Evolutionary conservation across 1,139 yeast genomes (phyloP).

Genomic region (Candida dubliniensis): DNA sequence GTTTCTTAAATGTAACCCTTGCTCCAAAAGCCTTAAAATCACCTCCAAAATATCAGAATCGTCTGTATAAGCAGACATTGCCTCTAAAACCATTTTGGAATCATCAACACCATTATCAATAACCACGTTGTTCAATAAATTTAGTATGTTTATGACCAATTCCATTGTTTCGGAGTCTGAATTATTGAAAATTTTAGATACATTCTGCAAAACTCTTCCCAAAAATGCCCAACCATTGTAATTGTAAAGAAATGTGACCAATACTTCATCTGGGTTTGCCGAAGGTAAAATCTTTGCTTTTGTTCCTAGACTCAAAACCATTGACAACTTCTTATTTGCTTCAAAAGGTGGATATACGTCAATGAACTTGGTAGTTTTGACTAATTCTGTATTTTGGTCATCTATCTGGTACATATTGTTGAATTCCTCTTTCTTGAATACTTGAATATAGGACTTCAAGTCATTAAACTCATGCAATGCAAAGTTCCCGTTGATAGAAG

Average conservation of each 20-base stretch:
- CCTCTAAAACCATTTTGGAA: conserved; percentile 48
- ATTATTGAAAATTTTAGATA: conserved; percentile 42
- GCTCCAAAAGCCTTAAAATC: conserved; percentile 65
- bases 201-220: conserved; percentile 73
- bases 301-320: conserved; percentile 53
- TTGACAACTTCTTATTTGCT: conserved; percentile 41
- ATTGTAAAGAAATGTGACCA: conserved; percentile 69
- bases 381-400: conserved; percentile 52
- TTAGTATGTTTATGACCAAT: conserved; percentile 49
- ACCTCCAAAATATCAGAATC: conserved; percentile 72
- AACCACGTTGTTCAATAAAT: conserved; percentile 51
- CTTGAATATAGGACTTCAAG: conserved; percentile 59
- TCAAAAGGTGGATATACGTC: conserved; percentile 56
- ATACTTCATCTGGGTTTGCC: conserved; percentile 39
- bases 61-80: conserved; percentile 58
- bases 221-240: conserved; percentile 87
- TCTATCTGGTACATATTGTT: conserved; percentile 44
- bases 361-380: conserved; percentile 39
- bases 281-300: conserved; percentile 67
- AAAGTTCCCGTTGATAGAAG: conserved; percentile 62
- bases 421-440: conserved; percentile 39
- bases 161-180: conserved; percentile 36
- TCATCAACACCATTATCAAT: conserved; percentile 42
- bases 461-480: conserved; percentile 64
- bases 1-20: conserved; percentile 58